Evolutionary conservation across 768 basidiomycete species (phyloP).

Genomic region (Pulveroboletus ravenelii): DNA sequence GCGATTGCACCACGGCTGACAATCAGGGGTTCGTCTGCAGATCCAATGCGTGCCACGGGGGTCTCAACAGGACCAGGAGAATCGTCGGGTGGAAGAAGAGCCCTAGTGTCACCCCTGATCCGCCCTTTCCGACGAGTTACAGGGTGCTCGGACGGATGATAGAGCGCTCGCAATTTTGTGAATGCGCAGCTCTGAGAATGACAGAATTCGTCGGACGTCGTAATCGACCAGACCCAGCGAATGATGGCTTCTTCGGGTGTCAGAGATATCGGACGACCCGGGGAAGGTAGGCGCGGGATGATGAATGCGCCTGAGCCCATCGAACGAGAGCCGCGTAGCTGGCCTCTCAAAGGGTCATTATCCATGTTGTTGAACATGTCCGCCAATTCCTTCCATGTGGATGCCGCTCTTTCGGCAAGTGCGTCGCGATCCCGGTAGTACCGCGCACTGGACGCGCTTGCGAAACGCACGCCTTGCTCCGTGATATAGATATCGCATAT

Average conservation of each 20-base stretch:
- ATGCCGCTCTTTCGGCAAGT: conserved; percentile 20
- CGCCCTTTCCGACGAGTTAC: conserved; percentile 6
- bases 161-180: neutral
- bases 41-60: neutral
- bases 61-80: neutral
- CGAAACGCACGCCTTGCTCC: conserved; percentile 27
- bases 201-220: conserved; percentile 10
- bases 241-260: conserved; percentile 18
- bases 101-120: conserved; percentile 1
- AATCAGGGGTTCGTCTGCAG: conserved; percentile 17
- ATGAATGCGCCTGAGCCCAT: conserved; percentile 8
- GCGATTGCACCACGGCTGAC: neutral
- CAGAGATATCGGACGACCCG: conserved; percentile 12
- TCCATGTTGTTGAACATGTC: conserved; percentile 19
- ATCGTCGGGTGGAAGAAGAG: conserved; percentile 19
- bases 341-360: neutral
- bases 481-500: conserved; percentile 28
- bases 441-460: conserved; percentile 13
- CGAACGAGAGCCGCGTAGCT: conserved; percentile 1
- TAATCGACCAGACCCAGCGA: conserved; percentile 21
- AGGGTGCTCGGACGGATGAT: neutral
- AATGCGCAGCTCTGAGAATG: neutral
- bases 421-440: conserved; percentile 22
- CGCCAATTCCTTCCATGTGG: conserved; percentile 15
- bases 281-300: conserved; percentile 27